These are phyloP conservation scores for Achlya hypogyna DNA, from an alignment of 352 stramenopile species.

Conservation along the genomic window DNA sequence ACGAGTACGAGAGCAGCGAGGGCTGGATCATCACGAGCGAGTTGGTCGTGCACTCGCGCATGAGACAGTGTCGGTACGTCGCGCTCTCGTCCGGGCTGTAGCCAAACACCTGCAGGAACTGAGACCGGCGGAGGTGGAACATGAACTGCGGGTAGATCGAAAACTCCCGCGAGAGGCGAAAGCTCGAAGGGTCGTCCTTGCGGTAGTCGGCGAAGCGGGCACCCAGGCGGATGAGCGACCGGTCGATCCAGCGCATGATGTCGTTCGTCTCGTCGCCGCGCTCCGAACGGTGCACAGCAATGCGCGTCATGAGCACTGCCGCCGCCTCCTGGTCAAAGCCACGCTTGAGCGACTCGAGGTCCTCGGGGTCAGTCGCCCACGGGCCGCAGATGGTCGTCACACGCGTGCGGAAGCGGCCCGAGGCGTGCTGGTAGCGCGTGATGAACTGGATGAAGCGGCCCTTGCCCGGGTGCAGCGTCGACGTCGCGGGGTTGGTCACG, in stretches of 20 bases:
- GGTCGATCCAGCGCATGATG: slow-evolving; percentile 90
- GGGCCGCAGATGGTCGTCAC: slow-evolving; percentile 96
- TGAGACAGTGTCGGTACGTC: slow-evolving; percentile 94
- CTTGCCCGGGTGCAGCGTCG: slow-evolving; percentile 59
- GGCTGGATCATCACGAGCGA: slow-evolving; percentile 99
- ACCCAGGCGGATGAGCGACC: slow-evolving; percentile 96
- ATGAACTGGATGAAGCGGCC: slow-evolving; percentile 97
- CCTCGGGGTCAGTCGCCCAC: slow-evolving; percentile 90
- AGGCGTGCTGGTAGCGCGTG: slow-evolving; percentile 98
- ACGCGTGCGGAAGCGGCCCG: slow-evolving; percentile 90
- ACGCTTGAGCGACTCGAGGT: slow-evolving; percentile 86
- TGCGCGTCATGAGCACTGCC: slow-evolving; percentile 92
- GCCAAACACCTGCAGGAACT: slow-evolving; percentile 99
- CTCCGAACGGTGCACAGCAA: slow-evolving; percentile 80
- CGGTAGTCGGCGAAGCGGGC: slow-evolving; percentile 98
- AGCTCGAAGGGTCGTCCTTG: slow-evolving; percentile 96
- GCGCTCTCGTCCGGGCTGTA: slow-evolving; percentile 97
- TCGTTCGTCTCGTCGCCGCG: slow-evolving; percentile 79
- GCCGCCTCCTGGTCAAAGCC: slow-evolving; percentile 99
- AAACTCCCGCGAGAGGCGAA: slow-evolving; percentile 95
- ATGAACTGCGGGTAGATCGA: slow-evolving; percentile 99
- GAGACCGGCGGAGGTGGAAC: slow-evolving; percentile 97
- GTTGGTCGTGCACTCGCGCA: slow-evolving; percentile 96
- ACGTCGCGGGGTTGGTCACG: slow-evolving; percentile 79
- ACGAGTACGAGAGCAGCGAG: slow-evolving; percentile 97